Base-by-base conservation (phyloP, 108 stramenopile species). In the Epipyxis sp. region DNA sequence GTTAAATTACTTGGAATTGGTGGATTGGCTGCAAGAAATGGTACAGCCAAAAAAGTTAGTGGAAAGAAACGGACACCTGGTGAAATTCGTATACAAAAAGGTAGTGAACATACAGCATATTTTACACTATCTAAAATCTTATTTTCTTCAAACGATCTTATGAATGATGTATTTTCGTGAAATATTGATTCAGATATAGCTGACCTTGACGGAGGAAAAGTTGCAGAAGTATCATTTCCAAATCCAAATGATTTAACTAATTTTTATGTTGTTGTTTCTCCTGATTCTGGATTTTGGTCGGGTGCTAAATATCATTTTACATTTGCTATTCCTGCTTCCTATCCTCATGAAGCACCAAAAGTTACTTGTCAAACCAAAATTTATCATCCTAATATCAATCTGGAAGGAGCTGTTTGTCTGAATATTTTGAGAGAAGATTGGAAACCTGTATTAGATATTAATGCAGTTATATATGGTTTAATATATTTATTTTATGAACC, bases 351-450 rank as follows among this genome's bases (percentile, higher is more conserved):
- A 74, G 97, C 97, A 69, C 99, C 99, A 57, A 96, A 97, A 78
- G 97, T 98, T 42, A 89, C 90, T 62, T 94, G 93, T 83, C 83
- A 30, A 80, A 85, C 92, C 27, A 92, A 92, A 86, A 92, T 97
- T 68, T 99, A 97, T 79, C 98, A 99, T 85, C 98, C 98, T 62
- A 99, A 99, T 84, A 96, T 99, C 79, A 94, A 99, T 85, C 79
- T 93, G 65, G 90, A 98, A 81, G 98, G 98, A 6, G 97, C 96
- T 61, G 98, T 99, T 59, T 99, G 98, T 89, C 85, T 97, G 58
- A 97, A 97, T 80, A 98, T 99, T 87, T 80, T 99, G 79, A 86
- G 97, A 40, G 96, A 98, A 85, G 98, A 99, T 90, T 99, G 98
- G 98, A 85, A 95, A 78, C 98, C 98, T 10, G 97, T 99, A 27